These are phyloP conservation scores for Aspergillus nidulans DNA, from an alignment of 495 filamentous ascomycete species.

Conservation along the genomic window DNA sequence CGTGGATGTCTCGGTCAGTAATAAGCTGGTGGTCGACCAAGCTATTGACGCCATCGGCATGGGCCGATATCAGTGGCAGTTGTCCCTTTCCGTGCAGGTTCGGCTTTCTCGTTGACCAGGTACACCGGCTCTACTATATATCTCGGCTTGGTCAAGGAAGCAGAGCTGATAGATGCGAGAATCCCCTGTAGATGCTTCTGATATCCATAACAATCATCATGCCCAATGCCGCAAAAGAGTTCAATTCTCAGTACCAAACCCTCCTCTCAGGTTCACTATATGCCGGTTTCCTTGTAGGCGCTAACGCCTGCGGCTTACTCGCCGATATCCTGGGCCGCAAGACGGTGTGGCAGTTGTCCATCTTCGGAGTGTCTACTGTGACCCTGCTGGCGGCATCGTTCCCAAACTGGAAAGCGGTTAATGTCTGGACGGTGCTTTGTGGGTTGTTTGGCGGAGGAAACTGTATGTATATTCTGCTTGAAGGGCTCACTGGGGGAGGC, in stretches of 20 bases:
- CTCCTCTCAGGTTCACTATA: constrained; percentile 1
- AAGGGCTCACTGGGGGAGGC: neutral
- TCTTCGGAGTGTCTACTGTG: constrained; percentile 8
- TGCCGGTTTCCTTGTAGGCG: constrained; percentile 1
- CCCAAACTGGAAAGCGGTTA: neutral
- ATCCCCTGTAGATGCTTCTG: constrained; percentile 5
- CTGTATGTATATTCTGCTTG: neutral
- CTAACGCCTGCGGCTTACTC: neutral
- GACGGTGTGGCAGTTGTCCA: constrained; percentile 1
- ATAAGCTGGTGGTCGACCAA: constrained; percentile 2
- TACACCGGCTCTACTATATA: neutral
- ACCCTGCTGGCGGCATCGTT: constrained; percentile 1
- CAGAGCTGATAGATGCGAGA: neutral
- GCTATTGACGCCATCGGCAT: constrained; percentile 10
- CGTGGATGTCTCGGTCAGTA: neutral
- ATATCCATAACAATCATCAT: constrained; percentile 4
- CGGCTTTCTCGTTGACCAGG: constrained; percentile 12
- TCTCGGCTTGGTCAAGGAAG: neutral
- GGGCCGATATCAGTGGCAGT: constrained; percentile 8
- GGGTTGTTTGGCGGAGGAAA: constrained; percentile 3
- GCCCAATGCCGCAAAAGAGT: constrained; percentile 7
- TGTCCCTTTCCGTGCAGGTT: constrained; percentile 5
- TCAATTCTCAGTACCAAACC: neutral
- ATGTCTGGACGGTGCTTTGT: neutral
- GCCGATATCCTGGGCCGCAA: constrained; percentile 7